Evolutionary conservation across 2,329 filamentous ascomycete genomes (phyloP).

Genomic region (Fusarium buharicum): DNA sequence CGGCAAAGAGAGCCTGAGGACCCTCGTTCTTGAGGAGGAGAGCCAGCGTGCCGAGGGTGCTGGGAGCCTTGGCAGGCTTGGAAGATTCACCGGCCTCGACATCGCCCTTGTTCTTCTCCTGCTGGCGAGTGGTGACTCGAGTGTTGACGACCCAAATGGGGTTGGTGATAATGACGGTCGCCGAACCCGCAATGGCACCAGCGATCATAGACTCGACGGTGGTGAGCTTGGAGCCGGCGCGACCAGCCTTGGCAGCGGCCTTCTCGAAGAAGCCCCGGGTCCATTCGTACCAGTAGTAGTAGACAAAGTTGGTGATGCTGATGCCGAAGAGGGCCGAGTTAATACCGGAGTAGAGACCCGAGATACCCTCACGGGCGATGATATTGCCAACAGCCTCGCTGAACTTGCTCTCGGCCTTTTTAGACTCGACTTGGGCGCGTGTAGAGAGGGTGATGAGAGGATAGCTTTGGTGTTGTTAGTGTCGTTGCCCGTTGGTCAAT

Average conservation of each 20-base stretch:
- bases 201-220: conserved; percentile 95
- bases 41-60: conserved; percentile 83
- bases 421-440: conserved; percentile 96
- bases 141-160: conserved; percentile 99
- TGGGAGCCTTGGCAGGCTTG: conserved; percentile 64
- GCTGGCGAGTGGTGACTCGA: conserved; percentile 91
- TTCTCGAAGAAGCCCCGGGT: conserved; percentile 86
- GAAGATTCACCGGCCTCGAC: conserved; percentile 53
- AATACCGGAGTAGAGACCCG: conserved; percentile 90
- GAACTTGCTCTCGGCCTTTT: conserved; percentile 86
- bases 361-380: conserved; percentile 88
- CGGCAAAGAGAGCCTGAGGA: conserved; percentile 84
- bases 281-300: conserved; percentile 99
- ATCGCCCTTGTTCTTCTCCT: conserved; percentile 58
- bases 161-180: conserved; percentile 95
- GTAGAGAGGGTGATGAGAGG: conserved; percentile 97
- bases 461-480: conserved; percentile 67
- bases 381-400: conserved; percentile 86
- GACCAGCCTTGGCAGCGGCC: conserved; percentile 77
- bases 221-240: conserved; percentile 82
- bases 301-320: conserved; percentile 98
- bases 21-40: conserved; percentile 86
- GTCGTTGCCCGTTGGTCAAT: conserved; percentile 4
- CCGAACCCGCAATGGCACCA: conserved; percentile 90
- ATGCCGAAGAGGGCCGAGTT: conserved; percentile 97